Percentiles rank a stretch among this genome's conserved stretches.
Conservation (phyloP, 2,329 filamentous ascomycete genomes). For the Fusarium austroafricanum region DNA sequence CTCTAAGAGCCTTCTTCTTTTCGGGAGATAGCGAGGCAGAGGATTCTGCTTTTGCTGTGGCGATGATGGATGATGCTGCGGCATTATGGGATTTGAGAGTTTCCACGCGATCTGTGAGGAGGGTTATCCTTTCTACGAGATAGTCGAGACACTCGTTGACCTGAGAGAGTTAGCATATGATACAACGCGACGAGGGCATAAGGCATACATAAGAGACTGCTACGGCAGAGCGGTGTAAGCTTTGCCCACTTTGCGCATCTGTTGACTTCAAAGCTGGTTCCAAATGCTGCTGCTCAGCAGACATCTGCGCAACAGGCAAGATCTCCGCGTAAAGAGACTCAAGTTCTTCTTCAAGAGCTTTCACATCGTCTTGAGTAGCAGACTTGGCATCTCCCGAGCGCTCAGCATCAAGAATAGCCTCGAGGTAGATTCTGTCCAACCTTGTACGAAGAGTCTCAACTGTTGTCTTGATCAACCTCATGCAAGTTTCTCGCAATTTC, state of each 20-base stretch:
- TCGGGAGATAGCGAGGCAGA: conserved; percentile 41
- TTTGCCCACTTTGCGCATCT: conserved; percentile 57
- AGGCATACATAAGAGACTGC: conserved; percentile 64
- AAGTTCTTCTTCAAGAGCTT: conserved; percentile 70
- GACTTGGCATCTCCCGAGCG: conserved; percentile 44
- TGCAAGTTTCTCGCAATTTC: conserved; percentile 69
- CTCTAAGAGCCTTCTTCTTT: conserved; percentile 40
- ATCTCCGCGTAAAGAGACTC: conserved; percentile 78
- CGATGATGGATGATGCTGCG: conserved; percentile 54
- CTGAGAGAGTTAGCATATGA: conserved; percentile 50
- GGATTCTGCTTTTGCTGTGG: conserved; percentile 59
- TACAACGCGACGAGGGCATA: rapidly evolving
- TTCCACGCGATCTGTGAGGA: conserved; percentile 57
- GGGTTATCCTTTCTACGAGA: conserved; percentile 60
- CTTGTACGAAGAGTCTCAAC: conserved; percentile 66
- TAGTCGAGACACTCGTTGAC: conserved; percentile 65
- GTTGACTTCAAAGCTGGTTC: conserved; percentile 67
- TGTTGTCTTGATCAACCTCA: conserved; percentile 66
- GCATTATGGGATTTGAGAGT: conserved; percentile 60
- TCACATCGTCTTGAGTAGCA: conserved; percentile 56
- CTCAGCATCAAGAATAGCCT: conserved; percentile 53
- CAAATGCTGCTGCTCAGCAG: conserved; percentile 74
- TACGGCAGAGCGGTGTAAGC: conserved; percentile 57
- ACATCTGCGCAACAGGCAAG: conserved; percentile 76
- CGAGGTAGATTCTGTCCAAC: conserved; percentile 67